phyloP scores from a whole-genome alignment of 768 basidiomycete genomes.

The Candolleomyces aberdarensis region DNA sequence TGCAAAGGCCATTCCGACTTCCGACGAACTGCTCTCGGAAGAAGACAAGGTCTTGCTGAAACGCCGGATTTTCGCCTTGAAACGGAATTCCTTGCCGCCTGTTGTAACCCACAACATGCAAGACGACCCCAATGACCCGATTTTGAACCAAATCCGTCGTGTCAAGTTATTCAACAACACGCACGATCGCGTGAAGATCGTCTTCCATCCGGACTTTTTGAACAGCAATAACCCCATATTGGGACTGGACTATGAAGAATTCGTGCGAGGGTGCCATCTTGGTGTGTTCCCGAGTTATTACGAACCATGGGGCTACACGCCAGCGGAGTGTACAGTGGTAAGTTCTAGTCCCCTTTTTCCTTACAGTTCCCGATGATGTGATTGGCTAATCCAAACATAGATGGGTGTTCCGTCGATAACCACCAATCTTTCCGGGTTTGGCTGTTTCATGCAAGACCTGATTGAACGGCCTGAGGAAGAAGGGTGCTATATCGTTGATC shows the following conservation, averaged over 20 bases:
- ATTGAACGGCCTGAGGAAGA: slow-evolving; percentile 94
- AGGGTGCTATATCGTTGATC: slow-evolving; percentile 95
- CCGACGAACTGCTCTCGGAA: slow-evolving; percentile 76
- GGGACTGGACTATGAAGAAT: slow-evolving; percentile 98
- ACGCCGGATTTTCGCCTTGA: slow-evolving; percentile 93
- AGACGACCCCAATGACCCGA: slow-evolving; percentile 89
- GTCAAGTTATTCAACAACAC: slow-evolving; percentile 90
- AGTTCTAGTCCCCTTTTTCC: slow-evolving; percentile 33
- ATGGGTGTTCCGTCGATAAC: slow-evolving; percentile 99
- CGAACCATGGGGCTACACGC: slow-evolving; percentile 95
- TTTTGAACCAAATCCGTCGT: slow-evolving; percentile 90
- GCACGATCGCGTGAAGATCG: slow-evolving; percentile 91
- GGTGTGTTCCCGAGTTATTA: slow-evolving; percentile 99
- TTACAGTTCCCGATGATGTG: background rate
- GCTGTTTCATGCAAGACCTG: slow-evolving; percentile 97
- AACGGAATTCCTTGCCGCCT: slow-evolving; percentile 91
- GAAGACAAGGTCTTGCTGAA: slow-evolving; percentile 96
- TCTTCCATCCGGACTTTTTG: slow-evolving; percentile 98
- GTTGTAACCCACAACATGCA: slow-evolving; percentile 99
- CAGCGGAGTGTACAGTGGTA: slow-evolving; percentile 98
- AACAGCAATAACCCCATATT: slow-evolving; percentile 98
- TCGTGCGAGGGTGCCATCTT: slow-evolving; percentile 95
- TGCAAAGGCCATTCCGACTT: slow-evolving; percentile 67
- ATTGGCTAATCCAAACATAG: slow-evolving; percentile 29
- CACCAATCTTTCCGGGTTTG: slow-evolving; percentile 97